A percentile compares a stretch with the other conserved stretches of the same genome.
Evolutionary conservation across 176 grass and related monocot genomes (phyloP).

Genomic region (Pontederia crassipes): DNA sequence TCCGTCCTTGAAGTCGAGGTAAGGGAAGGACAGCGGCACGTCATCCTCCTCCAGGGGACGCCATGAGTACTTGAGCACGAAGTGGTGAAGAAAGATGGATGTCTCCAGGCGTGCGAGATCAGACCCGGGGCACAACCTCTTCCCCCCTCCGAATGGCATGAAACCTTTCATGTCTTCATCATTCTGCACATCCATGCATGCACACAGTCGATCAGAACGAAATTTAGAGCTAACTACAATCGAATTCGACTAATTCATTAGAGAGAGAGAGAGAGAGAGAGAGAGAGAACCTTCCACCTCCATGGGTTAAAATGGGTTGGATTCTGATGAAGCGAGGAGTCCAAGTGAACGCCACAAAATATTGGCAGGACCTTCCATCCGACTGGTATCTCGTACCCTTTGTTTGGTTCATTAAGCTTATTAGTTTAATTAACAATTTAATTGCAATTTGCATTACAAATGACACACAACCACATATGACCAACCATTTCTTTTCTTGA

Average conservation of each 20-base stretch:
- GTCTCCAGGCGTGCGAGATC: constrained; percentile 2
- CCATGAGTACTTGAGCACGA: constrained; percentile 12
- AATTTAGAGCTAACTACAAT: no score
- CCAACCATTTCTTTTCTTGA: no score
- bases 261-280: no score
- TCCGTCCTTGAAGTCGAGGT: constrained; percentile 10
- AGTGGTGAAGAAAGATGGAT: constrained; percentile 3
- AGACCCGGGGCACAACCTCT: constrained; percentile 9
- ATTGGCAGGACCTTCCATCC: constrained; percentile 18
- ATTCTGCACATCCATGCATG: background rate
- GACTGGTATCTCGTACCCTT: constrained; percentile 14
- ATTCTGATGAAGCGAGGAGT: background rate
- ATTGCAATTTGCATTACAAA: no score
- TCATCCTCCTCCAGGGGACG: background rate
- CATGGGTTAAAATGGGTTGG: constrained; percentile 8
- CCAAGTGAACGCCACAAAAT: constrained; percentile 8
- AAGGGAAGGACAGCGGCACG: constrained; percentile 10
- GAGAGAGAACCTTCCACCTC: constrained; percentile 26
- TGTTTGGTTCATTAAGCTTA: background rate
- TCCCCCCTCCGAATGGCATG: constrained; percentile 14
- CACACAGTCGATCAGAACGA: no score
- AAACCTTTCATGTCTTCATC: background rate
- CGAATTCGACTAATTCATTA: background rate
- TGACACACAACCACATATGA: no score
- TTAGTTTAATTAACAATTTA: background rate